Percentiles rank a stretch among this genome's conserved stretches.
Evolutionary conservation across 176 grass and related monocot species (phyloP).

Genomic region (Avena eriantha): DNA sequence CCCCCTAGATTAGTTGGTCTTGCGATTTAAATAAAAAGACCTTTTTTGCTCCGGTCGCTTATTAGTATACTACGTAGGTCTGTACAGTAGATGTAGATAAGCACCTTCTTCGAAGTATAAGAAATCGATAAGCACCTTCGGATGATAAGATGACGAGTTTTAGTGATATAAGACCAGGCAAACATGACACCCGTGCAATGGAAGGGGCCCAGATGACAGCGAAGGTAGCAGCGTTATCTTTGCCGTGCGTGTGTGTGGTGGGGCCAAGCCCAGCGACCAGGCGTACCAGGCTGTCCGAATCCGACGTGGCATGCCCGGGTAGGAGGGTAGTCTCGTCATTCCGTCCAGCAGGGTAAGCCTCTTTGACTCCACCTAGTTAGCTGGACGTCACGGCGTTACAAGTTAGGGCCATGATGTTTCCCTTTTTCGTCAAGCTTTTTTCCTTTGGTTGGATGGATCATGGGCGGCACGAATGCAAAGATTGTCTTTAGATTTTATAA

Average conservation of each 20-base stretch:
- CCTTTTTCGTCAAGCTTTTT: neutral
- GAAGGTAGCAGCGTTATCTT: neutral
- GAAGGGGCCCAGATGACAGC: neutral
- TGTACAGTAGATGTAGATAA: too few relatives aligned
- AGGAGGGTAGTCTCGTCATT: neutral
- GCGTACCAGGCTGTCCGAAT: neutral
- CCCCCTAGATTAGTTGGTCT: too few relatives aligned
- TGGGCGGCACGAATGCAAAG: neutral
- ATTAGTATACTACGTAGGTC: too few relatives aligned
- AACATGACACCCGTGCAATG: too few relatives aligned
- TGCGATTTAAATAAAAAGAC: too few relatives aligned
- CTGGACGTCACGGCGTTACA: too few relatives aligned
- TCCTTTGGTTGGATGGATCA: neutral
- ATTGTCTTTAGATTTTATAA: neutral
- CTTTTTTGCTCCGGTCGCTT: too few relatives aligned
- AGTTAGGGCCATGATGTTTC: too few relatives aligned
- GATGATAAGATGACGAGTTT: too few relatives aligned
- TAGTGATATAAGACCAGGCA: too few relatives aligned
- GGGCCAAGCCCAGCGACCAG: neutral
- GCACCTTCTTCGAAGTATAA: too few relatives aligned
- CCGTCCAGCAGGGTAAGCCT: neutral
- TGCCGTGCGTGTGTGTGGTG: neutral
- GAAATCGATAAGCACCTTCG: too few relatives aligned
- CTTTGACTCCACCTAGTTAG: neutral
- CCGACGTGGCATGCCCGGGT: neutral